A percentile compares a stretch with the other conserved stretches of the same genome.
Evolutionary conservation across 1,284 basidiomycete species (phyloP).

Genomic region (Melampsora occidentalis): DNA sequence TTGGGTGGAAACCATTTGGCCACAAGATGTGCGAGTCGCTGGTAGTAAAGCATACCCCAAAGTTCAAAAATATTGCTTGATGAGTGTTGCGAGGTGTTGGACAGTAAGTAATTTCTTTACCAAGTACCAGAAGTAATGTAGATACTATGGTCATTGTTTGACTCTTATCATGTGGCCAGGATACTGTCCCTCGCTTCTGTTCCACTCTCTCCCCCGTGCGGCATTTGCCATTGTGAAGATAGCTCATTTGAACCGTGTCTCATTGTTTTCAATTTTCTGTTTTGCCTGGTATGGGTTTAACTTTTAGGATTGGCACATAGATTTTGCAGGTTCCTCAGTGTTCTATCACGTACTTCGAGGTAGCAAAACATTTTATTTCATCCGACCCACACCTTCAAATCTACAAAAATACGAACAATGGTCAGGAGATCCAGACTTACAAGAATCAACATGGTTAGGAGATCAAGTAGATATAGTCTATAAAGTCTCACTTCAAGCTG

Average conservation of each 20-base stretch:
- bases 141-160: slow-evolving; percentile 50
- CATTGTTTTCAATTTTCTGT: slow-evolving; percentile 6
- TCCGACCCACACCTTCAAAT: slow-evolving; percentile 81
- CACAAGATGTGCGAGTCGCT: slow-evolving; percentile 53
- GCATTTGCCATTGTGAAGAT: slow-evolving; percentile 12
- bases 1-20: slow-evolving; percentile 97
- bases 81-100: slow-evolving; percentile 82
- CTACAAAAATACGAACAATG: slow-evolving; percentile 81
- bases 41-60: slow-evolving; percentile 67
- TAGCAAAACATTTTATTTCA: slow-evolving; percentile 84
- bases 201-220: not conserved
- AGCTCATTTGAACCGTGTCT: not conserved
- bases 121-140: slow-evolving; percentile 43
- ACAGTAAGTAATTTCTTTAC: slow-evolving; percentile 63
- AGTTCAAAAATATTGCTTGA: slow-evolving; percentile 92
- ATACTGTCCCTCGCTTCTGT: not conserved
- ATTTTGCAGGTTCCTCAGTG: slow-evolving; percentile 91
- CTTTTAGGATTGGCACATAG: slow-evolving; percentile 85
- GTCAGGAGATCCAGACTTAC: slow-evolving; percentile 78
- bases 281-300: slow-evolving; percentile 22
- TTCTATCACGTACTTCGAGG: slow-evolving; percentile 63
- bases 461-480: slow-evolving; percentile 82
- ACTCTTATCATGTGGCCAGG: not conserved
- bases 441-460: slow-evolving; percentile 84
- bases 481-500: slow-evolving; percentile 61